Conservation (phyloP, 192 early-diverging fungal genomes). For the Funneliformis mosseae region DNA sequence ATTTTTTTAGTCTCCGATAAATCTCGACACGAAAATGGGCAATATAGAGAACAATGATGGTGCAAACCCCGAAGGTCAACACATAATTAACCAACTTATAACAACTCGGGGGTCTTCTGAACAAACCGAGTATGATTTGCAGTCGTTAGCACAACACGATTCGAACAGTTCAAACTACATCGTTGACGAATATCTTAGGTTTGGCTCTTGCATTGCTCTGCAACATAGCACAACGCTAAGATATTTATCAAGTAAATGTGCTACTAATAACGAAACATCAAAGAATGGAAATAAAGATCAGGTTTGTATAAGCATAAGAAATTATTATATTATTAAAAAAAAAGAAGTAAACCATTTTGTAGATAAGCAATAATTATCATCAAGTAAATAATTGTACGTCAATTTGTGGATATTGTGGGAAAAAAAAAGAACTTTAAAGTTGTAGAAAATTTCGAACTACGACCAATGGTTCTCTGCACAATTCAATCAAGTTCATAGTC, state of each 20-base stretch:
- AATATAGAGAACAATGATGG: not conserved
- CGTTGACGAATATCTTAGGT: constrained; percentile 43
- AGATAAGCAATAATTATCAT: not conserved
- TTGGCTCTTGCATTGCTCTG: constrained; percentile 53
- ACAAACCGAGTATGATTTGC: not conserved
- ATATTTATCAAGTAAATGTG: constrained; percentile 45
- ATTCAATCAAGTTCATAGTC: no score
- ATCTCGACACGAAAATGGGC: not conserved
- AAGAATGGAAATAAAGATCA: not conserved
- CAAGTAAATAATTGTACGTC: no score
- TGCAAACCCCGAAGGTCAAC: not conserved
- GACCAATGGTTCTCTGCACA: no score
- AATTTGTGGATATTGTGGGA: no score
- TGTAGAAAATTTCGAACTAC: no score
- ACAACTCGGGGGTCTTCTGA: not conserved
- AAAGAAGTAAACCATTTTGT: not conserved
- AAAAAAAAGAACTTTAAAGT: no score
- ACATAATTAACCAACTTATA: not conserved
- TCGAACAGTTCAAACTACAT: not conserved
- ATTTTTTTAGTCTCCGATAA: not conserved
- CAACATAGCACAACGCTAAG: constrained; percentile 61
- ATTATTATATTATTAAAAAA: not conserved
- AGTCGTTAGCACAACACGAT: not conserved
- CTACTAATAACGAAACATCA: not conserved
- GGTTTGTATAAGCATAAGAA: not conserved